Evolutionary conservation across 2,329 filamentous ascomycete genomes (phyloP), one percentile per base, ranked within the genome.

Genomic region (Neodidymelliopsis sp.): DNA sequence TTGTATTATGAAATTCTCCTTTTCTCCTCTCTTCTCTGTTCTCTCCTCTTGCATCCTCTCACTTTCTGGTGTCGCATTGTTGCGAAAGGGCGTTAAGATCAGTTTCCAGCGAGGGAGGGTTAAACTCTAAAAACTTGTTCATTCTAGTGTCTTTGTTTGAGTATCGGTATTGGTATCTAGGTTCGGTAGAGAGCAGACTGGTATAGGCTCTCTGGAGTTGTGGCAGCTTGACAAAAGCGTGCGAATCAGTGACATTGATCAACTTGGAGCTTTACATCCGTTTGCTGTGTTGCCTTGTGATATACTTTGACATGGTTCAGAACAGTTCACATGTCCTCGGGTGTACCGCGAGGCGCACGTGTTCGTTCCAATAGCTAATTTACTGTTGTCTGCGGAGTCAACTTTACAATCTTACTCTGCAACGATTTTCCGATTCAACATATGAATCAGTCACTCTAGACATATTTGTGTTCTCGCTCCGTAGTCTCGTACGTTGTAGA

Each of bases 1-100:
- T 65, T 69, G 66, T 69, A 69, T 65, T 66, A 69, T 67, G 66
- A 67, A 56, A 57, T 50, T 59, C 50, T 63, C 49, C 52, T 63
- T 60, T 60, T 54, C 52, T 56, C 34, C 27, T 30, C 45, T 30
- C 39, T 53, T 54, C 51, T 54, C 48, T 40, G 24, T 42, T 49
- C 46, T 62, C 59, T 61, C 53, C 63, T 59, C 57, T 63, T 67
- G 65, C 65, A 48, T 67, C 59, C 65, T 63, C 60, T 66, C 66
- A 63, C 60, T 67, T 56, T 54, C n/a, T 56, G 52, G 55, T 56
- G 59, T 57, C 50, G 58, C 58, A 43, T 48, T 48, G 35, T 51
- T 42, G 56, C 52, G 53, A 57, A 55, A 53, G 57, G 60, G 42
- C 57, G 63, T 66, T 62, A 42, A 60, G 51, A 61, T 54, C 33